Evolutionary conservation across 1,284 basidiomycete genomes (phyloP), one percentile per base, ranked within the genome.

Genomic region (Fomes fomentarius): DNA sequence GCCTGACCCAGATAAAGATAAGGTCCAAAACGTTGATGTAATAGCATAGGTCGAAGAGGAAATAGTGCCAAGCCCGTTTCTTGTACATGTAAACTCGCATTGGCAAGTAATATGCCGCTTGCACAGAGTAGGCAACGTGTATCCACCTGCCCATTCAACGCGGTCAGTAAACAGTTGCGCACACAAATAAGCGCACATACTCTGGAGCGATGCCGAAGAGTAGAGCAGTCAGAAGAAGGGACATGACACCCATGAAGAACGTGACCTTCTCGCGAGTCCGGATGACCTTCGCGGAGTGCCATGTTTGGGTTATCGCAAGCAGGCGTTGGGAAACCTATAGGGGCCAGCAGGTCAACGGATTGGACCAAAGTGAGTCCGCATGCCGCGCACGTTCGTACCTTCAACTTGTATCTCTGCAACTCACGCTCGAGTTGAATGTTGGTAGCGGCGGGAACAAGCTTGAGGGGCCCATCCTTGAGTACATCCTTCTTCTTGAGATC

Each of bases 11-110:
- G 62, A 96, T 80, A 76, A 86, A 97, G 58, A 95, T 68, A 57
- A 96, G 83, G 74, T 95, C 94, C 72, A 97, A 84, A 65, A 95
- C 83, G 58, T 87, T 95, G 66, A 87, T 87, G 66, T 87, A 96
- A 74, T 96, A 96, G 72, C 94, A 96, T 37, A 96, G 76, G 70
- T 93, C 94, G 71, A 96, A 96, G 41, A 96, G 79, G 76, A 97
- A 97, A 74, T 97, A 97, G 70, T 96, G 94, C 86, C 88, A 96
- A 3, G 83, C 82, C 45, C 87, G 90, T 68, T 88, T 87, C 81
- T 95, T 95, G 79, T 95, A 96, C 34, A 74, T 81, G 72, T 89
- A 96, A 12, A 80, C 82, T 46, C 94, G 88, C 31, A 91, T 71
- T 0, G 94, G 91, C 4, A 97, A 79, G 56, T 96, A 89, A 69